Evolutionary conservation across 148 eudicot genomes (phyloP).

Genomic region (Silene uniflora): DNA sequence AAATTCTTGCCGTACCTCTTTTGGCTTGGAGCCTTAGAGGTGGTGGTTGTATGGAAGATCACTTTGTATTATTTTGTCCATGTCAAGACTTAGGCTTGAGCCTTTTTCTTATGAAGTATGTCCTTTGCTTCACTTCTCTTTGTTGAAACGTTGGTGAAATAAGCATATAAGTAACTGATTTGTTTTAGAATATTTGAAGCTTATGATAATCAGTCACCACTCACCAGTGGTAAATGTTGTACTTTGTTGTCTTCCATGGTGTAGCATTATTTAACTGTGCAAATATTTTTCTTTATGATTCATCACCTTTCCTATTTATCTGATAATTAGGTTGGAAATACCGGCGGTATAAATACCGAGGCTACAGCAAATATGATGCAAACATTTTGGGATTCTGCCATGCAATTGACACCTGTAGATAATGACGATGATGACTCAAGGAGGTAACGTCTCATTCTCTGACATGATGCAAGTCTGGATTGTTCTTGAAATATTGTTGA

Average conservation of each 20-base stretch:
- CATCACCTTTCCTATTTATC: background rate
- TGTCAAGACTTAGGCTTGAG: background rate
- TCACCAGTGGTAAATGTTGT: background rate
- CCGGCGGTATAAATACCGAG: slow-evolving; percentile 68
- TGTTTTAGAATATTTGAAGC: slow-evolving; percentile 1
- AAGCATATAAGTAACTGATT: background rate
- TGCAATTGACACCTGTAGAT: slow-evolving; percentile 58
- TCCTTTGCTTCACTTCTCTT: background rate
- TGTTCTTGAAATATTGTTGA: background rate
- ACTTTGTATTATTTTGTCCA: background rate
- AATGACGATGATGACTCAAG: slow-evolving; percentile 81
- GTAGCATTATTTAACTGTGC: background rate
- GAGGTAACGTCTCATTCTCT: slow-evolving; percentile 44
- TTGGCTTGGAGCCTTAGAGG: slow-evolving; percentile 2
- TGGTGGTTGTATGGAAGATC: background rate
- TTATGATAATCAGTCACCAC: background rate
- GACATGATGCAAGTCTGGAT: background rate
- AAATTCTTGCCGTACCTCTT: background rate
- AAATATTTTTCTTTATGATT: background rate
- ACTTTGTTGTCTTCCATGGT: background rate
- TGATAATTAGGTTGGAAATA: slow-evolving; percentile 60
- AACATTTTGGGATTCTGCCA: slow-evolving; percentile 94
- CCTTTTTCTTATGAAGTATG: background rate
- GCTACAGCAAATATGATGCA: slow-evolving; percentile 78
- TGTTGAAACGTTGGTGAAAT: background rate